phyloP scores from a whole-genome alignment of 2,329 filamentous ascomycete genomes.

The Fusarium agapanthi region DNA sequence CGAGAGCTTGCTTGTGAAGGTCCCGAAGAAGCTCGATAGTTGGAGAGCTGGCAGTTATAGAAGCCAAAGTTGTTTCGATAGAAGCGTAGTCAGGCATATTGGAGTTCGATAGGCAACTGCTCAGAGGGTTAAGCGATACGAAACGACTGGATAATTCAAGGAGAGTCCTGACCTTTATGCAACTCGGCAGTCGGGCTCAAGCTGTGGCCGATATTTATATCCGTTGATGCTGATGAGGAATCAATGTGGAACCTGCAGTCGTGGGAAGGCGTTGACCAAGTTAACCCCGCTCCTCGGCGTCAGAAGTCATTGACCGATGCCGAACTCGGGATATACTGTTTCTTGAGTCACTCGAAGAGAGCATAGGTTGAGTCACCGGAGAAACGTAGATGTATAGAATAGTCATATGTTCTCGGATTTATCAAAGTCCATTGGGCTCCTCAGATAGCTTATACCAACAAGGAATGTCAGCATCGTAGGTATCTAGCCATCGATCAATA shows the following conservation, averaged over 20 bases:
- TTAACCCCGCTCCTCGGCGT: slow-evolving; percentile 23
- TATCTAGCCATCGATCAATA: background rate
- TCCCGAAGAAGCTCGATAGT: slow-evolving; percentile 43
- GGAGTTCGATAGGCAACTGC: background rate
- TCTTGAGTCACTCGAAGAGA: background rate
- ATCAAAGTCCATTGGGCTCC: background rate
- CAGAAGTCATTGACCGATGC: background rate
- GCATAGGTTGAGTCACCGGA: background rate
- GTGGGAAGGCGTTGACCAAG: background rate
- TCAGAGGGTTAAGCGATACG: too few species aligned
- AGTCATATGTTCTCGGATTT: background rate
- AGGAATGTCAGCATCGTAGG: background rate
- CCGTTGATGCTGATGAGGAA: background rate
- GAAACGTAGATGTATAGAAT: background rate
- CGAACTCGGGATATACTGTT: background rate
- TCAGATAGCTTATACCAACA: background rate
- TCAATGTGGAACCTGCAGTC: background rate
- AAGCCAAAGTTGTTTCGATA: slow-evolving; percentile 45
- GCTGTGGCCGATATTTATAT: background rate
- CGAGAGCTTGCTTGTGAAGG: slow-evolving; percentile 45
- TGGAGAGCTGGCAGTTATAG: slow-evolving; percentile 40
- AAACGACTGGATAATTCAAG: too few species aligned
- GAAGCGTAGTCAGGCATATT: slow-evolving; percentile 26
- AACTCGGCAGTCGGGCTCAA: background rate
- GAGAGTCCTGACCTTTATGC: background rate